Conservation (phyloP, 257 asterid genomes). For the Solanum arcanum region DNA sequence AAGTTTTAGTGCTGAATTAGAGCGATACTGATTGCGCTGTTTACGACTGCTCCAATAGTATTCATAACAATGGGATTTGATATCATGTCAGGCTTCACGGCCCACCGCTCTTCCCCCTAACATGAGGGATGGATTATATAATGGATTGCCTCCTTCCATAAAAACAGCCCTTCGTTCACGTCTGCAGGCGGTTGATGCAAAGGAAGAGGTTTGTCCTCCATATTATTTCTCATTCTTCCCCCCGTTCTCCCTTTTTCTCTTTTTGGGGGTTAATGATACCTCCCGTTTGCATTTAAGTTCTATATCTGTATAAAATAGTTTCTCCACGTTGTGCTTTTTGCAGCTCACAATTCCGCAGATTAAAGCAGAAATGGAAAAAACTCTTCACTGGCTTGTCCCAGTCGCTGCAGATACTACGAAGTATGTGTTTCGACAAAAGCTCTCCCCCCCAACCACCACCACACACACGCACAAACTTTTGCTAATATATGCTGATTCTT, state of each 20-base stretch:
- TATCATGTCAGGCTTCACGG: conserved; percentile 58
- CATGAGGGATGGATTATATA: conserved; percentile 76
- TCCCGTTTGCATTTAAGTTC: background rate
- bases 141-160: conserved; percentile 69
- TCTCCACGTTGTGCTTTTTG: conserved; percentile 5
- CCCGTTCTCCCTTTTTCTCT: background rate
- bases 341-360: conserved; percentile 77
- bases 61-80: background rate
- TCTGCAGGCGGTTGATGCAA: conserved; percentile 30
- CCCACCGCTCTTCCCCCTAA: conserved; percentile 96
- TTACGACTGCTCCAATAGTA: background rate
- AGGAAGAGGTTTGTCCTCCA: conserved; percentile 47
- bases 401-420: conserved; percentile 82
- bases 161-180: conserved; percentile 47
- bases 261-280: background rate
- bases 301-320: background rate
- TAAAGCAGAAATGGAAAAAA: conserved; percentile 90
- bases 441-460: background rate
- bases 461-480: background rate
- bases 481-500: background rate
- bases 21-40: background rate
- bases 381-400: conserved; percentile 94
- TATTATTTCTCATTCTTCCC: background rate
- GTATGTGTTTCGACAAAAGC: conserved; percentile 15
- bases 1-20: conserved; percentile 16